Evolutionary conservation across 129 eudicot genomes (phyloP).

Genomic region (Solidago caesia): DNA sequence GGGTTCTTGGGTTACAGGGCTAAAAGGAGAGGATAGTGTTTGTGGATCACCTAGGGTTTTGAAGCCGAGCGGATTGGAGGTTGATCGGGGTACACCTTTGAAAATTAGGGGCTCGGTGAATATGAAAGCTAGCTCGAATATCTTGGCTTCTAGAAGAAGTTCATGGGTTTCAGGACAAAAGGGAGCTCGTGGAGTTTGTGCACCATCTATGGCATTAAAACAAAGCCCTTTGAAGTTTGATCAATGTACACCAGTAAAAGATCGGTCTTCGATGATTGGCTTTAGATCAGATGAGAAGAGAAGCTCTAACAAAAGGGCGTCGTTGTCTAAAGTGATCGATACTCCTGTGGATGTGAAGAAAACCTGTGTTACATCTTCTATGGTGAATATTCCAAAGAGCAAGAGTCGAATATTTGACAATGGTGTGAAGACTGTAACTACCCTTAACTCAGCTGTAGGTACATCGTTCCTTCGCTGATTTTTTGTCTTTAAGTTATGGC

Average conservation of each 20-base stretch:
- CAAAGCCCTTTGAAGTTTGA: conserved; percentile 68
- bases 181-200: conserved; percentile 27
- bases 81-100: conserved; percentile 57
- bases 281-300: conserved; percentile 45
- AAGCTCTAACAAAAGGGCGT: conserved; percentile 41
- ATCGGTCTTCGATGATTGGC: conserved; percentile 42
- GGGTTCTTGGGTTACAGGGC: conserved; percentile 67
- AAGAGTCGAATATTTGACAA: conserved; percentile 61
- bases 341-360: conserved; percentile 55
- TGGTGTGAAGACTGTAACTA: conserved; percentile 49
- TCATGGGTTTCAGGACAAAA: conserved; percentile 64
- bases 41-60: conserved; percentile 24
- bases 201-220: conserved; percentile 46
- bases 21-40: conserved; percentile 21
- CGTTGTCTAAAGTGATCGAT: conserved; percentile 51
- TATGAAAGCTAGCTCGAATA: conserved; percentile 16
- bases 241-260: conserved; percentile 66
- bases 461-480: conserved; percentile 39
- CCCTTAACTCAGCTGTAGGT: conserved; percentile 87
- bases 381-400: conserved; percentile 63
- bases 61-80: conserved; percentile 36
- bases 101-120: background rate
- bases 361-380: conserved; percentile 50
- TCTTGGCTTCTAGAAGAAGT: conserved; percentile 48
- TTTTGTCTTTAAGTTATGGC: background rate